phyloP scores from a whole-genome alignment of 2,329 filamentous ascomycete genomes.

The Aureobasidium uvarum region DNA sequence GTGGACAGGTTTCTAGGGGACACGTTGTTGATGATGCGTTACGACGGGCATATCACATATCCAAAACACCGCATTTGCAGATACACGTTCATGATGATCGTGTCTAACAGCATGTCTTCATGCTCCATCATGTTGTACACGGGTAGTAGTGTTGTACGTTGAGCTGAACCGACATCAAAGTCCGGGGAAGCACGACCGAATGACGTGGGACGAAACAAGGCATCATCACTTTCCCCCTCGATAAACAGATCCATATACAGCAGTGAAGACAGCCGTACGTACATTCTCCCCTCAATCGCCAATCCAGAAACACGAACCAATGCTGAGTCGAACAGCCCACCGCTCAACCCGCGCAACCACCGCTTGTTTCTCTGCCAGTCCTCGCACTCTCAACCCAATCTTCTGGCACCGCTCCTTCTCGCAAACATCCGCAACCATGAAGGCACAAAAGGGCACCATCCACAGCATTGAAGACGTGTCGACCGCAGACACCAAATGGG shows the following conservation, averaged over 20 bases:
- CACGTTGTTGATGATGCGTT: not conserved
- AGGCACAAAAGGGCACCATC: conserved; percentile 25
- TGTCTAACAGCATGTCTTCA: not conserved
- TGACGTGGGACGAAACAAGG: conserved; percentile 8
- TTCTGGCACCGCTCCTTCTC: not conserved
- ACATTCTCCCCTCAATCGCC: not conserved
- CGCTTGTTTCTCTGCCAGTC: not conserved
- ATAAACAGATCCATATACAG: not conserved
- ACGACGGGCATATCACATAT: not conserved
- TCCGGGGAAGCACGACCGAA: not conserved
- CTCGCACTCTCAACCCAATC: not conserved
- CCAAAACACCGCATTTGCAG: not conserved
- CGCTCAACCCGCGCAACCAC: not conserved
- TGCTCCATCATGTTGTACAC: too few relatives aligned
- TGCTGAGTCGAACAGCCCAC: conserved; percentile 8
- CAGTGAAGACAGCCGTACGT: not conserved
- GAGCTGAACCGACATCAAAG: not conserved
- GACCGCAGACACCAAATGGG: conserved; percentile 25
- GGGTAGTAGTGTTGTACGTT: not conserved
- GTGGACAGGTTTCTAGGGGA: not conserved
- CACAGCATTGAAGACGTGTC: conserved; percentile 16
- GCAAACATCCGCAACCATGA: not conserved
- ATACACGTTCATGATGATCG: not conserved
- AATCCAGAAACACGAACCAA: not conserved
- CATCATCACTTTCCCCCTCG: conserved; percentile 3